Evolutionary conservation across 805 yeast species (phyloP).

Genomic region (Candida verbasci): DNA sequence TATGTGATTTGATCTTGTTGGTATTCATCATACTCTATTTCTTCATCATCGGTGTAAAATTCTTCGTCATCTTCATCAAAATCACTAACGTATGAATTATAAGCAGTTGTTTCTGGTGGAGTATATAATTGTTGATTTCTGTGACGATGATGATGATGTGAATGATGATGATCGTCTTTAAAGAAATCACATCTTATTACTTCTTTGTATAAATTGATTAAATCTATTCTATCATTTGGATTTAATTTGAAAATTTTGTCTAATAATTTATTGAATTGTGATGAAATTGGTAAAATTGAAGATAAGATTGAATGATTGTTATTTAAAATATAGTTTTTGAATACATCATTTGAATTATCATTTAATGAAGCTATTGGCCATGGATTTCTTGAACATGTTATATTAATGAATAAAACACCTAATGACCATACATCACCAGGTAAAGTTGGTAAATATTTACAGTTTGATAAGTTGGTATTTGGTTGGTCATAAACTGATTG

Average conservation of each 20-base stretch:
- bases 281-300: slow-evolving; percentile 70
- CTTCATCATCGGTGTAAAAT: slow-evolving; percentile 4
- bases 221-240: slow-evolving; percentile 45
- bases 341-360: slow-evolving; percentile 45
- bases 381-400: slow-evolving; percentile 82
- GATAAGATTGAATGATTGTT: slow-evolving; percentile 49
- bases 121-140: slow-evolving; percentile 9
- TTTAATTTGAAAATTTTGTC: slow-evolving; percentile 39
- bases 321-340: slow-evolving; percentile 56
- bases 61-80: slow-evolving; percentile 9
- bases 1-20: background rate
- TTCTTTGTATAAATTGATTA: slow-evolving; percentile 36
- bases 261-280: slow-evolving; percentile 53
- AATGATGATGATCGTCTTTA: slow-evolving; percentile 12
- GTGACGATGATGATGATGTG: background rate
- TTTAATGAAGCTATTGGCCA: slow-evolving; percentile 81
- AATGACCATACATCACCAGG: slow-evolving; percentile 84
- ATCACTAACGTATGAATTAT: slow-evolving; percentile 9
- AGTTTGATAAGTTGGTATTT: slow-evolving; percentile 15
- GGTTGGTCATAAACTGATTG: slow-evolving; percentile 8
- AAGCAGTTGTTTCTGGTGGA: slow-evolving; percentile 11
- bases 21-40: slow-evolving; percentile 3
- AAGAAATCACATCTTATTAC: slow-evolving; percentile 32
- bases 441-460: slow-evolving; percentile 55
- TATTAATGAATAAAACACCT: slow-evolving; percentile 74